Percentiles rank a stretch among this genome's conserved stretches.
These are phyloP conservation scores for Naganishia vishniacii DNA, from an alignment of 768 basidiomycete species.

Conservation along the genomic window DNA sequence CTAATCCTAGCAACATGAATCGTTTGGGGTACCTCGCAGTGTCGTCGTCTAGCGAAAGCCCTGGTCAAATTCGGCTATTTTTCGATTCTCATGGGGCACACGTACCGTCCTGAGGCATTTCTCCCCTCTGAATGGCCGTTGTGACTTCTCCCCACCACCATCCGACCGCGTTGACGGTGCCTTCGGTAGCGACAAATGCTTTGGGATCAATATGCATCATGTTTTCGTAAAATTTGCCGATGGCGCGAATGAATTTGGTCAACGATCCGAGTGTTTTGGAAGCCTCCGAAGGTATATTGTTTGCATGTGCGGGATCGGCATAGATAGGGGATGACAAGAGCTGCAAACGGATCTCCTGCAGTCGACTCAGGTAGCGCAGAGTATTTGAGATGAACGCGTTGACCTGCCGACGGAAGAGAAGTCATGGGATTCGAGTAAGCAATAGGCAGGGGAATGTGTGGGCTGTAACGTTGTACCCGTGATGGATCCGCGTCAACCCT, in stretches of 20 bases:
- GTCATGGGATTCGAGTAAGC: background rate
- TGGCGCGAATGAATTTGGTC: slow-evolving; percentile 43
- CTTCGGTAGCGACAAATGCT: slow-evolving; percentile 37
- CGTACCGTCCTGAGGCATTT: slow-evolving; percentile 44
- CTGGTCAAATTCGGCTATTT: background rate
- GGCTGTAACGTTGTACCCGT: slow-evolving; percentile 3
- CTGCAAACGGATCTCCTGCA: slow-evolving; percentile 27
- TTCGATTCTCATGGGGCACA: background rate
- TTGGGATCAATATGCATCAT: slow-evolving; percentile 45
- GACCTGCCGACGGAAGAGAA: slow-evolving; percentile 5
- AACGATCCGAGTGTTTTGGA: slow-evolving; percentile 33
- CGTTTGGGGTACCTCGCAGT: slow-evolving; percentile 41
- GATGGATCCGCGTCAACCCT: slow-evolving; percentile 21
- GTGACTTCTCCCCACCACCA: slow-evolving; percentile 49
- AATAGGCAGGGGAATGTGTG: background rate
- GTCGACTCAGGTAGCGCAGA: slow-evolving; percentile 23
- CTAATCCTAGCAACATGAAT: slow-evolving; percentile 44
- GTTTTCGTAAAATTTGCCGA: slow-evolving; percentile 44
- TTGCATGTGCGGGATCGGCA: slow-evolving; percentile 2
- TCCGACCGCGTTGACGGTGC: slow-evolving; percentile 38
- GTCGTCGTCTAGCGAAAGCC: slow-evolving; percentile 31
- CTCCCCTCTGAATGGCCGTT: slow-evolving; percentile 38
- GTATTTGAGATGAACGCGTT: slow-evolving; percentile 23
- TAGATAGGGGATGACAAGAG: slow-evolving; percentile 25
- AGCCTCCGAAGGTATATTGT: slow-evolving; percentile 19